Evolutionary conservation across 2,329 filamentous ascomycete species (phyloP).

Genomic region (Lanzia echinophila): DNA sequence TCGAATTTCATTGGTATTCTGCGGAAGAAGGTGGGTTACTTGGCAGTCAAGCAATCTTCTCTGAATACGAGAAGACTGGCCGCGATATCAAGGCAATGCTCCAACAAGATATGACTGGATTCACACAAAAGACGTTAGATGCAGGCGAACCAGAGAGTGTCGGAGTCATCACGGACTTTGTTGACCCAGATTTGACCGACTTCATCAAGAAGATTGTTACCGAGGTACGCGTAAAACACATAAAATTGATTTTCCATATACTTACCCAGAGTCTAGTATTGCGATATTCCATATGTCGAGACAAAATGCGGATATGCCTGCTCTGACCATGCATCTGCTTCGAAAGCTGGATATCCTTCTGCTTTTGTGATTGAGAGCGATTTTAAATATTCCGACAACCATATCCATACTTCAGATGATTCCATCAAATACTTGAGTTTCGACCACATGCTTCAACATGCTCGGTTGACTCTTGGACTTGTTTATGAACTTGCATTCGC

Average conservation of each 20-base stretch:
- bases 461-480: slow-evolving; percentile 73
- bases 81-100: slow-evolving; percentile 91
- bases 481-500: slow-evolving; percentile 80
- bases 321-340: slow-evolving; percentile 67
- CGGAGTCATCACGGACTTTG: slow-evolving; percentile 88
- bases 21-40: slow-evolving; percentile 84
- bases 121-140: slow-evolving; percentile 73
- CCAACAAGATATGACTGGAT: slow-evolving; percentile 97
- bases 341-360: slow-evolving; percentile 67
- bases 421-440: slow-evolving; percentile 68
- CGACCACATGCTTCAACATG: slow-evolving; percentile 88
- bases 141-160: slow-evolving; percentile 78
- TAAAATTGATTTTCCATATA: background rate
- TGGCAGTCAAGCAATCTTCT: slow-evolving; percentile 85
- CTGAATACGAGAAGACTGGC: slow-evolving; percentile 63
- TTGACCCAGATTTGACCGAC: slow-evolving; percentile 71
- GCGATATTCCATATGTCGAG: slow-evolving; percentile 76
- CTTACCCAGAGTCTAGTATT: slow-evolving; percentile 53
- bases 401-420: slow-evolving; percentile 67
- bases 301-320: slow-evolving; percentile 87
- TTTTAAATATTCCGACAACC: slow-evolving; percentile 58
- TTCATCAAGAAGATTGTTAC: slow-evolving; percentile 89
- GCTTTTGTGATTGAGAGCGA: slow-evolving; percentile 72
- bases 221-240: slow-evolving; percentile 38
- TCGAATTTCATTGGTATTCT: slow-evolving; percentile 97